Evolutionary conservation across 1,139 yeast species (phyloP).

Genomic region (Pneumocystis jirovecii): DNA sequence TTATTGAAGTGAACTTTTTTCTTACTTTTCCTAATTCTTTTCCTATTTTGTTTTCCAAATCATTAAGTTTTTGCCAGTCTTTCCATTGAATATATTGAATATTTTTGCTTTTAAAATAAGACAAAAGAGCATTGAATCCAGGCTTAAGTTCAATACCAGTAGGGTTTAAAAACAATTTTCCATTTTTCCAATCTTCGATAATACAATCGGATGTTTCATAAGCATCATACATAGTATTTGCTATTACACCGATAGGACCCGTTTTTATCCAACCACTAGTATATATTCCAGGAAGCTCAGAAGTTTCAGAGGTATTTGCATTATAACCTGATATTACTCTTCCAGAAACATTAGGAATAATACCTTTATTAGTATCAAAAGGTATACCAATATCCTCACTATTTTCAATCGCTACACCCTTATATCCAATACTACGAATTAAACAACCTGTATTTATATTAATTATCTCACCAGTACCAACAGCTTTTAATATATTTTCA

Average conservation of each 20-base stretch:
- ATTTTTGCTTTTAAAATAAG: conserved; percentile 5
- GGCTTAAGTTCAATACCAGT: conserved; percentile 12
- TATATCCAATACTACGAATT: conserved; percentile 73
- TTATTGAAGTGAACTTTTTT: conserved; percentile 38
- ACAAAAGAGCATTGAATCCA: conserved; percentile 10
- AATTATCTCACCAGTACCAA: conserved; percentile 30
- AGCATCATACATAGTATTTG: conserved; percentile 77
- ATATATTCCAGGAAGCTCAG: conserved; percentile 41
- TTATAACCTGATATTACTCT: conserved; percentile 45
- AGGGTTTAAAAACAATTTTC: neutral
- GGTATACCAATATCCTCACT: conserved; percentile 35
- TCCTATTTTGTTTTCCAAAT: conserved; percentile 40
- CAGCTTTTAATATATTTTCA: conserved; percentile 19
- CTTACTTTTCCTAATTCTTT: conserved; percentile 36
- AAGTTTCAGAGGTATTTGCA: conserved; percentile 39
- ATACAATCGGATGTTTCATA: conserved; percentile 60
- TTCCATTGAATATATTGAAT: conserved; percentile 35
- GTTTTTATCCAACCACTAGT: conserved; percentile 86
- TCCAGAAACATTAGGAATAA: conserved; percentile 3
- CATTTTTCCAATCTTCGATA: conserved; percentile 35
- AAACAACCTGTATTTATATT: conserved; percentile 47
- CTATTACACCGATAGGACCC: conserved; percentile 85
- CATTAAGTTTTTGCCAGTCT: conserved; percentile 53
- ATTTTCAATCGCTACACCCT: conserved; percentile 49
- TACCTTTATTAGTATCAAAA: conserved; percentile 31